phyloP scores from a whole-genome alignment of 129 eudicot species.

The Tanacetum coccineum region DNA sequence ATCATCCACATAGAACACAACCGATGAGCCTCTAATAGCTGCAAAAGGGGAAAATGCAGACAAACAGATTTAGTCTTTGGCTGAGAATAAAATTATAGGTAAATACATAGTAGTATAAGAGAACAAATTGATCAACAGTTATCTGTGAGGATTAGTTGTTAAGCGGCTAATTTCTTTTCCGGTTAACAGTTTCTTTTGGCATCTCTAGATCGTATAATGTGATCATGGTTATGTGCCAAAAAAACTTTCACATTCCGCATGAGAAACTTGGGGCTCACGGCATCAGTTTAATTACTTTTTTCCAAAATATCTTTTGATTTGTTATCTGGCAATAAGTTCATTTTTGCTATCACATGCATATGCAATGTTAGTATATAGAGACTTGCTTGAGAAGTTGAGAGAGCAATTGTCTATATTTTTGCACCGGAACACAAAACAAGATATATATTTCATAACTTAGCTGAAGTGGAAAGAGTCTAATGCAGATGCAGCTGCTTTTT shows the following conservation, averaged over 20 bases:
- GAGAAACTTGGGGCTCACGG: not conserved
- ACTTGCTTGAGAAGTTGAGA: not conserved
- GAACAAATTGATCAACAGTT: slow-evolving; percentile 4
- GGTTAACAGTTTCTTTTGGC: not conserved
- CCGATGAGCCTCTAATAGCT: slow-evolving; percentile 76
- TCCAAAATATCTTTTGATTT: not conserved
- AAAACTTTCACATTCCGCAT: slow-evolving; percentile 1
- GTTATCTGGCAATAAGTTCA: too few species aligned
- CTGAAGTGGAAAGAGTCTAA: not conserved
- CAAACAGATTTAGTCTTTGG: slow-evolving; percentile 3
- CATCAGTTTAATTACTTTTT: not conserved
- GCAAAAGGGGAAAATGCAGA: slow-evolving; percentile 27
- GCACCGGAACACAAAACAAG: too few species aligned
- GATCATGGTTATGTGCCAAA: not conserved
- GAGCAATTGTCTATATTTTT: too few species aligned
- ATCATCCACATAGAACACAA: slow-evolving; percentile 60
- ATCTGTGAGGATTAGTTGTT: slow-evolving; percentile 1
- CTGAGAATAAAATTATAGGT: slow-evolving; percentile 1
- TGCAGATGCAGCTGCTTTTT: too few species aligned
- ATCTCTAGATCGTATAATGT: not conserved
- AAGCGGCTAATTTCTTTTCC: not conserved
- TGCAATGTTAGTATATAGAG: too few species aligned
- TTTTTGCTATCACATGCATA: not conserved
- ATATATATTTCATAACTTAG: not conserved
- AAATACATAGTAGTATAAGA: not conserved